Evolutionary conservation across 495 filamentous ascomycete genomes (phyloP).

Genomic region (Tuber brumale): DNA sequence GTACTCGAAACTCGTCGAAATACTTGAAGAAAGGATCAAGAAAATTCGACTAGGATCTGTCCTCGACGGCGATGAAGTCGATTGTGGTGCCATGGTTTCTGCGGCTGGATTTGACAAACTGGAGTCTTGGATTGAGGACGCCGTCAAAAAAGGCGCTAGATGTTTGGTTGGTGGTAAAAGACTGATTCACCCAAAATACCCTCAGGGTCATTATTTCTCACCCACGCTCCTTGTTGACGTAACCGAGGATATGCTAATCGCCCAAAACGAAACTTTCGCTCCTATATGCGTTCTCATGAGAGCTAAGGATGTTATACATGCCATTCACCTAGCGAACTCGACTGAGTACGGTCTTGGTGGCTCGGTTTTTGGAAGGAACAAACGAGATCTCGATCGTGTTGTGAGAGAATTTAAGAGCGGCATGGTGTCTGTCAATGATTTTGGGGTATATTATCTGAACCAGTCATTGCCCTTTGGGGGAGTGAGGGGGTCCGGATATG

Average conservation of each 20-base stretch:
- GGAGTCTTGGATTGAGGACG: slow-evolving; percentile 66
- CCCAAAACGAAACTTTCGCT: slow-evolving; percentile 84
- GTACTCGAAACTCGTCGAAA: slow-evolving; percentile 64
- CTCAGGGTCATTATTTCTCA: slow-evolving; percentile 79
- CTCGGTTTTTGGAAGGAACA: slow-evolving; percentile 65
- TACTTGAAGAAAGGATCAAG: slow-evolving; percentile 64
- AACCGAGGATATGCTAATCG: slow-evolving; percentile 68
- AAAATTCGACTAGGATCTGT: slow-evolving; percentile 63
- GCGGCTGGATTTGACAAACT: slow-evolving; percentile 60
- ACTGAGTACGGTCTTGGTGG: slow-evolving; percentile 72
- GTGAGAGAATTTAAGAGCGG: slow-evolving; percentile 67
- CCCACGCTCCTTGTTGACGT: slow-evolving; percentile 89
- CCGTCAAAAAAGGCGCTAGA: slow-evolving; percentile 67
- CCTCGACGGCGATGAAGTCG: slow-evolving; percentile 56
- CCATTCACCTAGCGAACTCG: slow-evolving; percentile 68
- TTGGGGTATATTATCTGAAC: slow-evolving; percentile 83
- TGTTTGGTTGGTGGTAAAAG: slow-evolving; percentile 77
- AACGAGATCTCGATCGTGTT: slow-evolving; percentile 53
- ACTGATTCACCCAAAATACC: slow-evolving; percentile 60
- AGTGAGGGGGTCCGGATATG: slow-evolving; percentile 78
- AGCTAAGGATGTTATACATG: slow-evolving; percentile 54
- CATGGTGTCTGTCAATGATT: slow-evolving; percentile 93
- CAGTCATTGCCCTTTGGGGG: slow-evolving; percentile 84
- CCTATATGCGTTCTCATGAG: slow-evolving; percentile 81
- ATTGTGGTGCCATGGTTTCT: slow-evolving; percentile 89